Evolutionary conservation across 2,329 filamentous ascomycete genomes (phyloP).

Genomic region (Xylaria polymorpha): DNA sequence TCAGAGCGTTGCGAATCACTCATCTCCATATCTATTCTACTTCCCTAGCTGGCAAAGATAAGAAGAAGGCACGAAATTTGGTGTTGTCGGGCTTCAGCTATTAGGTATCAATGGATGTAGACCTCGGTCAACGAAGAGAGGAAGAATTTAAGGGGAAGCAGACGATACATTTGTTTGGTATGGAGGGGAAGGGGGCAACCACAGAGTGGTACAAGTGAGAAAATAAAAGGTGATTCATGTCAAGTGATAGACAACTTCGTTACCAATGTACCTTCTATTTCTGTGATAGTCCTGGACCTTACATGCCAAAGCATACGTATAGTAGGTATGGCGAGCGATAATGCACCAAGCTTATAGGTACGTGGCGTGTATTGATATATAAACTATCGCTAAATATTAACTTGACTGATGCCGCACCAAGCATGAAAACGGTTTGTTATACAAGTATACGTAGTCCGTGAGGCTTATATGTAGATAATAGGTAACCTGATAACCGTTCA

Average conservation of each 20-base stretch:
- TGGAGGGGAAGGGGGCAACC: background rate
- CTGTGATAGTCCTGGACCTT: background rate
- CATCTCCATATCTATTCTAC: background rate
- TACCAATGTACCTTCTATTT: background rate
- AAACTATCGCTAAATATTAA: background rate
- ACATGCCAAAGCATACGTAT: background rate
- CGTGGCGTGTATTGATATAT: background rate
- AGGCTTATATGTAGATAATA: background rate
- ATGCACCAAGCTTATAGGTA: background rate
- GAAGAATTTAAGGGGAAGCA: background rate
- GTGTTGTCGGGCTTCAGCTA: background rate
- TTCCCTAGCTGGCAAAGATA: background rate
- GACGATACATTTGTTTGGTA: background rate
- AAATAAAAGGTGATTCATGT: background rate
- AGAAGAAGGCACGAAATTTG: background rate
- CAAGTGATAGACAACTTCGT: background rate
- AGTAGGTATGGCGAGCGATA: background rate
- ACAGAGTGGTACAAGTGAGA: background rate
- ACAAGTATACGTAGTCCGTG: background rate
- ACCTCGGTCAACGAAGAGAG: background rate
- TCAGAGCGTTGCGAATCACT: background rate
- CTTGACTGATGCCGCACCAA: background rate
- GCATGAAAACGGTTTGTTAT: background rate
- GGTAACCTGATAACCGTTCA: background rate
- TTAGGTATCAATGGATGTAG: background rate